Evolutionary conservation across 2,329 filamentous ascomycete species (phyloP).

Genomic region (Phaeosphaeria sp.): DNA sequence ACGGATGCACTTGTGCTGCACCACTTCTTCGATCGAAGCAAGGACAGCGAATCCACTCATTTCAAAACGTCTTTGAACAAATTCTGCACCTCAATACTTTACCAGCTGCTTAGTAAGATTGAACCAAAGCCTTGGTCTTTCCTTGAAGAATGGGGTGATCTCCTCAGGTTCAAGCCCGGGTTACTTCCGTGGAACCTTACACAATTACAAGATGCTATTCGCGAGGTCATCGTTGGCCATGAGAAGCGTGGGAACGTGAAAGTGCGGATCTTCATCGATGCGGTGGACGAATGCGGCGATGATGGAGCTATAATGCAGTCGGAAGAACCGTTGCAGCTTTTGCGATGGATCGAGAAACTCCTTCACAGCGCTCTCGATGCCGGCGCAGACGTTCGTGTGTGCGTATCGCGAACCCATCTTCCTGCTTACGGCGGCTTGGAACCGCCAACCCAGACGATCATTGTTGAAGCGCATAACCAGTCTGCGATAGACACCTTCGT

Average conservation of each 20-base stretch:
- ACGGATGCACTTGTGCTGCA: not conserved
- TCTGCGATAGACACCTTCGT: conserved; percentile 1
- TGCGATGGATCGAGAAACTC: not conserved
- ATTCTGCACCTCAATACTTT: conserved; percentile 1
- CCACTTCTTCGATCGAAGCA: conserved; percentile 3
- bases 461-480: not conserved
- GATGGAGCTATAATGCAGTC: not conserved
- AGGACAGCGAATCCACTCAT: not conserved
- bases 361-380: not conserved
- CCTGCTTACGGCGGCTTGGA: conserved; percentile 1
- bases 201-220: not conserved
- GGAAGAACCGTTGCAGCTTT: not conserved
- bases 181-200: conserved; percentile 1
- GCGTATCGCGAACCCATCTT: not conserved
- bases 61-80: conserved; percentile 1
- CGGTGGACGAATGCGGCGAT: not conserved
- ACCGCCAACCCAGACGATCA: not conserved
- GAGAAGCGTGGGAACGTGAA: not conserved
- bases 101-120: conserved; percentile 1
- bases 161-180: not conserved
- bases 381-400: not conserved
- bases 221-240: not conserved
- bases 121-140: conserved; percentile 5
- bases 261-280: conserved; percentile 1
- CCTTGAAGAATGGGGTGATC: conserved; percentile 1